A percentile compares a stretch with the other conserved stretches of the same genome.
These are phyloP conservation scores for Vigna unguiculata DNA, from an alignment of 306 rosid species.

Conservation along the genomic window DNA sequence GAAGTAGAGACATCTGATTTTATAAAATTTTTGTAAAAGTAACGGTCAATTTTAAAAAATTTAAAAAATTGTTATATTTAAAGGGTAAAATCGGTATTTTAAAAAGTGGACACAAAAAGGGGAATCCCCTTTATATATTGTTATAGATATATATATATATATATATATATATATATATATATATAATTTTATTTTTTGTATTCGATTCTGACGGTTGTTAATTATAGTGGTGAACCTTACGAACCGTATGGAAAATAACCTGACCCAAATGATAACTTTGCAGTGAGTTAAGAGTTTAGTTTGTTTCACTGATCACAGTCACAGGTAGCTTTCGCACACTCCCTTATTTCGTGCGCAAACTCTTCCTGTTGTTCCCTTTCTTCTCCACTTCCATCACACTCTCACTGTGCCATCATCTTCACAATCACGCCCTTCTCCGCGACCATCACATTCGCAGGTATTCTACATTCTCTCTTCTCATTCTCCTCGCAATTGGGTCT, in stretches of 20 bases:
- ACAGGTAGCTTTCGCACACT: conserved; percentile 51
- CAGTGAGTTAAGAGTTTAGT: conserved; percentile 8
- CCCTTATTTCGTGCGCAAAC: conserved; percentile 44
- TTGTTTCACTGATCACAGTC: conserved; percentile 40
- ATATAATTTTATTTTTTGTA: too few species aligned
- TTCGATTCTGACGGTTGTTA: too few species aligned
- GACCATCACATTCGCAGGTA: conserved; percentile 38
- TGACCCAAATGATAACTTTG: conserved; percentile 25
- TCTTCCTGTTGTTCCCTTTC: conserved; percentile 49
- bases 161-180: too few species aligned
- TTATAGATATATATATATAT: too few species aligned
- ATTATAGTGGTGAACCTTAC: conserved; percentile 8
- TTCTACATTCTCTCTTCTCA: conserved; percentile 38
- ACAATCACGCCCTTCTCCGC: conserved; percentile 19
- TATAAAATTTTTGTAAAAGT: too few species aligned
- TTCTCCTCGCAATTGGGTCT: background rate
- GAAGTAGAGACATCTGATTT: too few species aligned
- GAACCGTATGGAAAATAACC: conserved; percentile 37
- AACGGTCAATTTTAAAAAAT: too few species aligned
- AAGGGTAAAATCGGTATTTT: too few species aligned
- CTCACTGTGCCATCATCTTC: conserved; percentile 42
- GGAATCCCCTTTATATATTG: too few species aligned
- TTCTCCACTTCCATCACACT: conserved; percentile 2
- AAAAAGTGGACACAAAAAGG: too few species aligned
- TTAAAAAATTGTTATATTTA: too few species aligned